Conservation (phyloP, 345 rosid species). For the Fremontodendron californicum region DNA sequence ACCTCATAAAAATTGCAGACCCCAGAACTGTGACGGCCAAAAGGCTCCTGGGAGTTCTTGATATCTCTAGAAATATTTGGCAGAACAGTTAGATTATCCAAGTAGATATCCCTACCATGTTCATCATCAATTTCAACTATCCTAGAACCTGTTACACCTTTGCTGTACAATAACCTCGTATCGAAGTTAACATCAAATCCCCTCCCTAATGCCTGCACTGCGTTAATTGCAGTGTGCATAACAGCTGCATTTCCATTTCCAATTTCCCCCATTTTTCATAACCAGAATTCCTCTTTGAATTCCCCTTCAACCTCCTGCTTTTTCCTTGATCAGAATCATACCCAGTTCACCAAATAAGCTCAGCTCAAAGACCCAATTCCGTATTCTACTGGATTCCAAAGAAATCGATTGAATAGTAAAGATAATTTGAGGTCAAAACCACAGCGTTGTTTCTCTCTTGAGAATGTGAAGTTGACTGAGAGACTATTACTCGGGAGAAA, state of each 20-base stretch:
- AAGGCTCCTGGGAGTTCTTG: conserved; percentile 27
- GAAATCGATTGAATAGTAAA: not conserved
- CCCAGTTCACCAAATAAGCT: conserved; percentile 1
- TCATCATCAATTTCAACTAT: conserved; percentile 57
- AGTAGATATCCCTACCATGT: conserved; percentile 32
- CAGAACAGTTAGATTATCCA: conserved; percentile 36
- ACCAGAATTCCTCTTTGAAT: conserved; percentile 13
- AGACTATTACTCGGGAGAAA: not conserved
- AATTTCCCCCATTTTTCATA: conserved; percentile 35
- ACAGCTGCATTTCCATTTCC: conserved; percentile 34
- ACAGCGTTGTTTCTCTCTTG: not conserved
- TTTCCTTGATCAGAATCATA: conserved; percentile 12
- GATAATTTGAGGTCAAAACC: not conserved
- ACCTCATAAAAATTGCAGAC: conserved; percentile 53
- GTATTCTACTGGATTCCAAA: not conserved
- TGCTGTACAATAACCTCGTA: conserved; percentile 65
- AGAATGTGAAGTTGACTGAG: not conserved
- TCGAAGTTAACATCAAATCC: conserved; percentile 71
- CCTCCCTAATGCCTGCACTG: conserved; percentile 63
- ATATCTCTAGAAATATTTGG: conserved; percentile 56
- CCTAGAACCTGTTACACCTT: conserved; percentile 53
- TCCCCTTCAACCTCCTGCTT: not conserved
- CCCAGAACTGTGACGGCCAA: conserved; percentile 49
- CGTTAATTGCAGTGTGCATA: conserved; percentile 50
- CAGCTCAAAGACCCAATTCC: conserved; percentile 12